phyloP scores from a whole-genome alignment of 2,329 filamentous ascomycete species.

The Fusarium sp. region DNA sequence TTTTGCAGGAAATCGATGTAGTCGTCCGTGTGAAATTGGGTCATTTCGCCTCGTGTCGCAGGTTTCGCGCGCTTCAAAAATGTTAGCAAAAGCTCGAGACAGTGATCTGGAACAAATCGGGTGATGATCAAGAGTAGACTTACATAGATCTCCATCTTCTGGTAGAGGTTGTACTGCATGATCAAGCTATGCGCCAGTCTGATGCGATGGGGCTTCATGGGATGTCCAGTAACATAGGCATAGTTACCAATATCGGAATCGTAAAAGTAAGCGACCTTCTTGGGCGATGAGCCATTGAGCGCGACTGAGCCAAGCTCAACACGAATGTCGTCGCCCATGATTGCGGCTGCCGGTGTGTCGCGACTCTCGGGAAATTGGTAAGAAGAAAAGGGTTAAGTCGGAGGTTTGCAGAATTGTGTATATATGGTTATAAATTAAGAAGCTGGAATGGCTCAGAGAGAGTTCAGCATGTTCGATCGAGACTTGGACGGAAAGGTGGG shows the following conservation, averaged over 20 bases:
- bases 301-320: conserved; percentile 58
- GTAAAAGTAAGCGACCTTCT: conserved; percentile 98
- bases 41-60: conserved; percentile 89
- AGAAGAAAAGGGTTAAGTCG: conserved; percentile 11
- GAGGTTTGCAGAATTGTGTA: not conserved
- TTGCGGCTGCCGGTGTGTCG: conserved; percentile 34
- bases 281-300: conserved; percentile 63
- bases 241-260: conserved; percentile 98
- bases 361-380: conserved; percentile 21
- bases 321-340: conserved; percentile 55
- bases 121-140: conserved; percentile 54
- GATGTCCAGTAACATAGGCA: conserved; percentile 95
- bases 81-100: conserved; percentile 47
- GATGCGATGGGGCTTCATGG: conserved; percentile 98
- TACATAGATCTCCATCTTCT: conserved; percentile 96
- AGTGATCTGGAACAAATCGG: not conserved
- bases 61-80: conserved; percentile 77
- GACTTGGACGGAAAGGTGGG: not conserved
- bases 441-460: conserved; percentile 31
- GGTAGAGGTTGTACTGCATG: conserved; percentile 94
- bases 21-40: conserved; percentile 92
- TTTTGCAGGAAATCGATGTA: conserved; percentile 96
- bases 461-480: conserved; percentile 39
- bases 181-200: conserved; percentile 95
- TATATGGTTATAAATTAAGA: conserved; percentile 5